Evolutionary conservation across 225 moss, liverwort and hornwort species (phyloP).

Genomic region (Polytrichum commune): DNA sequence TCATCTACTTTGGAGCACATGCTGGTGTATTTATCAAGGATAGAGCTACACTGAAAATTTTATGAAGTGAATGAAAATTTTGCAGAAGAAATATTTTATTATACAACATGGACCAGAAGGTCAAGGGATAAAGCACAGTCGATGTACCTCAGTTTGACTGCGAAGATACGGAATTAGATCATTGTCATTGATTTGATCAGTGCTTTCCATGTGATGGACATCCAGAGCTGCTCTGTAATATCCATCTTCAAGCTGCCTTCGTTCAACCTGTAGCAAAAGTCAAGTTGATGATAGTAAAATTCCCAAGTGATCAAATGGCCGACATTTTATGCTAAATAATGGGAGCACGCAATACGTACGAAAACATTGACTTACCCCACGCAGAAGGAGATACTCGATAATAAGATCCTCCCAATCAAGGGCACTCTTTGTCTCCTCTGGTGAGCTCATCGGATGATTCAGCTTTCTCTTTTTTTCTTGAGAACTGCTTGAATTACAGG

Average conservation of each 20-base stretch:
- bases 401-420: conserved; percentile 86
- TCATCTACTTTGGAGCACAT: too few species aligned
- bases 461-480: conserved; percentile 21
- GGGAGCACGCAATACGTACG: too few species aligned
- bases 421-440: conserved; percentile 16
- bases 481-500: conserved; percentile 10
- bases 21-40: too few species aligned
- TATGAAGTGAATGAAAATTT: too few species aligned
- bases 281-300: not conserved
- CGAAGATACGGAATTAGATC: conserved; percentile 60
- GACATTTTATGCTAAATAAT: too few species aligned
- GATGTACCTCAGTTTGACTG: conserved; percentile 44
- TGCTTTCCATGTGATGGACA: conserved; percentile 42
- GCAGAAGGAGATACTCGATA: conserved; percentile 75
- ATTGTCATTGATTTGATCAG: conserved; percentile 40
- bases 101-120: too few species aligned
- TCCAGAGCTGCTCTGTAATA: conserved; percentile 59
- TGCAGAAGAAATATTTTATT: too few species aligned
- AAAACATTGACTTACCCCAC: conserved; percentile 45
- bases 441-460: conserved; percentile 3
- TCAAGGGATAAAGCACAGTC: too few species aligned
- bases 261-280: conserved; percentile 26
- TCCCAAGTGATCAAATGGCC: too few species aligned
- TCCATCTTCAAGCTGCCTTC: conserved; percentile 51
- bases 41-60: too few species aligned